Evolutionary conservation across 1,139 yeast genomes (phyloP), one percentile per base, ranked within the genome.

Genomic region (Suhomyces guaymorum): DNA sequence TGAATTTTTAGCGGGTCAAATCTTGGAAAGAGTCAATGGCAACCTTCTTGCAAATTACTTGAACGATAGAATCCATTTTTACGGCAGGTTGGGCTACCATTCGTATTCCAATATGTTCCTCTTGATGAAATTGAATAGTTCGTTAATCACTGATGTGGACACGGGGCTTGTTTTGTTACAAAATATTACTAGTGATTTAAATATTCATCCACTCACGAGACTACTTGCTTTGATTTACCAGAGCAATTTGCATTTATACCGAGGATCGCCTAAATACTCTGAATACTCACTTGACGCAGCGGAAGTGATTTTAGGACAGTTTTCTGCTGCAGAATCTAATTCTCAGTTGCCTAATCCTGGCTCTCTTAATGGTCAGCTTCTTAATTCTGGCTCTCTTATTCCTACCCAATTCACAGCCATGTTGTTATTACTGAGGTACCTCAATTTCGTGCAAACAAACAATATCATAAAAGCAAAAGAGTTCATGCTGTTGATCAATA

Each of bases 331-430:
- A n/a, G n/a, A n/a, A n/a, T n/a, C n/a, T n/a, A n/a, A n/a, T n/a
- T n/a, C n/a, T n/a, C n/a, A n/a, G n/a, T n/a, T n/a, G n/a, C n/a
- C n/a, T n/a, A n/a, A n/a, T n/a, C n/a, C n/a, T n/a, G n/a, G n/a
- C n/a, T n/a, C n/a, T n/a, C n/a, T n/a, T n/a, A n/a, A n/a, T n/a
- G n/a, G n/a, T n/a, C n/a, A n/a, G n/a, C n/a, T n/a, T n/a, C n/a
- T n/a, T n/a, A n/a, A n/a, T n/a, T n/a, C n/a, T n/a, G n/a, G n/a
- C n/a, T n/a, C n/a, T n/a, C n/a, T 22, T 2, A 26, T 15, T 15
- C 66, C 70, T 1, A 35, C 48, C 6, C 74, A 69, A 35, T 32
- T 66, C 7, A 37, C 32, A 15, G 67, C 65, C 2, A 63, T 66
- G 52, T 26, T 43, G 0, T 38, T 43, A 3, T 45, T 69, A 5